Percentiles rank a stretch among this genome's conserved stretches.
phyloP scores from a whole-genome alignment of 306 rosid genomes.

The Citrullus amarus region DNA sequence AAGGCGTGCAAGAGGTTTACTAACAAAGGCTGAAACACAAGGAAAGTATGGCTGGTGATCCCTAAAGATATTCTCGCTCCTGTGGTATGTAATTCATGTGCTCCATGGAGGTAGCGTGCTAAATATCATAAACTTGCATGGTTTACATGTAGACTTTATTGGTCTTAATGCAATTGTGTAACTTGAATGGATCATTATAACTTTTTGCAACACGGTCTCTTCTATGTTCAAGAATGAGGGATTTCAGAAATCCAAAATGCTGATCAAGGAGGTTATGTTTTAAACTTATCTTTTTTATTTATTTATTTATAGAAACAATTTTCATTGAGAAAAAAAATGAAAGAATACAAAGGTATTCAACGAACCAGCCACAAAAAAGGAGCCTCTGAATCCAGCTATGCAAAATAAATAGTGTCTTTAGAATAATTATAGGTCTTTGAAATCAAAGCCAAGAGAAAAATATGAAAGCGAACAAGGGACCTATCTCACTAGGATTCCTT shows the following conservation, averaged over 20 bases:
- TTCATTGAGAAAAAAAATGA: no score
- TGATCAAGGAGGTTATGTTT: background rate
- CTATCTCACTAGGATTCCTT: no score
- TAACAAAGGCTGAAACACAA: constrained; percentile 92
- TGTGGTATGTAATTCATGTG: background rate
- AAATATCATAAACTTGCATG: background rate
- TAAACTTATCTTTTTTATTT: background rate
- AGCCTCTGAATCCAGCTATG: no score
- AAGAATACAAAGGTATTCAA: no score
- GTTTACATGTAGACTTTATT: background rate
- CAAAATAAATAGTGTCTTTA: no score
- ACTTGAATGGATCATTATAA: background rate
- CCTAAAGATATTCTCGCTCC: background rate
- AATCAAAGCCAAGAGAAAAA: no score
- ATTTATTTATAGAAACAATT: no score
- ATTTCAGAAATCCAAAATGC: background rate
- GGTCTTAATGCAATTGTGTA: background rate
- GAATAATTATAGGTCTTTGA: no score
- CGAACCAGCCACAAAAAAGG: no score
- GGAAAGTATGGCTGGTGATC: constrained; percentile 97
- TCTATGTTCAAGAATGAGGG: background rate
- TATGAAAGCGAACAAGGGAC: no score
- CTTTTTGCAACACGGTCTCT: background rate
- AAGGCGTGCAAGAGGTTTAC: constrained; percentile 77
- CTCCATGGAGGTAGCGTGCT: background rate